Conservation (phyloP, 1,284 basidiomycete genomes). For the Papiliotrema nemorosa region DNA sequence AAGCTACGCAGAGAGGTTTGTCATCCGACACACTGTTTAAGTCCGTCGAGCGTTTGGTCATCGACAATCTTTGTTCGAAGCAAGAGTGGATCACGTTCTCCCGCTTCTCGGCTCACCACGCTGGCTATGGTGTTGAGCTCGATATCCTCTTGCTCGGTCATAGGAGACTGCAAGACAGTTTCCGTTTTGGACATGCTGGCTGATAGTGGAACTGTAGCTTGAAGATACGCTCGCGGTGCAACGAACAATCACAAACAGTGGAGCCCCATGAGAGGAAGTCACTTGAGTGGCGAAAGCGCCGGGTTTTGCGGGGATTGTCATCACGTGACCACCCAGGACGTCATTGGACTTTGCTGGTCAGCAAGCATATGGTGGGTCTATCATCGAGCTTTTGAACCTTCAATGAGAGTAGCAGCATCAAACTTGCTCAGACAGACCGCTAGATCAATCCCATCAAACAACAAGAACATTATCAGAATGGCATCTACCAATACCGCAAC, state of each 20-base stretch:
- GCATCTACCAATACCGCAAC: slow-evolving; percentile 25
- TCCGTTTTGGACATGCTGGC: neutral
- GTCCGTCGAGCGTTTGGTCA: slow-evolving; percentile 42
- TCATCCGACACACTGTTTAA: slow-evolving; percentile 29
- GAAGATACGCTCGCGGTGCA: no score
- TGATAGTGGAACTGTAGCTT: neutral
- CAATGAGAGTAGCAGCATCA: no score
- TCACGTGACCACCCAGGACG: no score
- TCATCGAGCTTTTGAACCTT: no score
- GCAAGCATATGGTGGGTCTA: no score
- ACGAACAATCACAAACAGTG: no score
- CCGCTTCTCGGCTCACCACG: slow-evolving; percentile 39
- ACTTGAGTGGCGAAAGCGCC: no score
- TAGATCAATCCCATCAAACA: neutral
- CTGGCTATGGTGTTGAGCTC: slow-evolving; percentile 33
- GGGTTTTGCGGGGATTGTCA: no score
- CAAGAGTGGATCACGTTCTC: slow-evolving; percentile 49
- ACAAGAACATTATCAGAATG: slow-evolving; percentile 18
- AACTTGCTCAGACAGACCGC: no score
- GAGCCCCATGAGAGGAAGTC: no score
- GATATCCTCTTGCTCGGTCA: slow-evolving; percentile 23
- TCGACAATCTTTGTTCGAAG: slow-evolving; percentile 47
- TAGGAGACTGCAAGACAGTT: neutral
- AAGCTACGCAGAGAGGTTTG: neutral
- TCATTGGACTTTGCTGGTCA: no score